Evolutionary conservation across 768 basidiomycete genomes (phyloP).

Genomic region (Strobilomyces dryophilus): DNA sequence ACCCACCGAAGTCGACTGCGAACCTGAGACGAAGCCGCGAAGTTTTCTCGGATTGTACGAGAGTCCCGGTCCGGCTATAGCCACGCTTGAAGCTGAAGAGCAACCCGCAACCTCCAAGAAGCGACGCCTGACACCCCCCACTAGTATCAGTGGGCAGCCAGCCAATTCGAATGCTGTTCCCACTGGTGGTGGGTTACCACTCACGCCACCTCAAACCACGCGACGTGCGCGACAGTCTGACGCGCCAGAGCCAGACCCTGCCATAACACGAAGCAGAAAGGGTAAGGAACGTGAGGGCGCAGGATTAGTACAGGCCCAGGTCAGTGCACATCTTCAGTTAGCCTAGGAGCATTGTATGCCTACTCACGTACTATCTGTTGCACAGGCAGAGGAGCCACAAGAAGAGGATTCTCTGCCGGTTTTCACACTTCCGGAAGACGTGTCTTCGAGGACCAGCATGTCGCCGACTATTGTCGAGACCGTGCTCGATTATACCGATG

Average conservation of each 20-base stretch:
- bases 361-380: neutral
- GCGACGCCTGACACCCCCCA: conserved; percentile 8
- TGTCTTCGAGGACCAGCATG: conserved; percentile 7
- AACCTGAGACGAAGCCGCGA: conserved; percentile 11
- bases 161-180: neutral
- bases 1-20: conserved; percentile 22
- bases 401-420: conserved; percentile 21
- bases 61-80: conserved; percentile 7
- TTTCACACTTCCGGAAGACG: conserved; percentile 13
- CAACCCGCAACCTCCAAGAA: conserved; percentile 26
- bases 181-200: conserved; percentile 1
- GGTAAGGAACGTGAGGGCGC: conserved; percentile 25
- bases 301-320: conserved; percentile 2
- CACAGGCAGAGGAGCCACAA: conserved; percentile 1
- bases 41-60: conserved; percentile 25
- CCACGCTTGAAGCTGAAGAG: conserved; percentile 10
- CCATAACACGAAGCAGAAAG: conserved; percentile 15
- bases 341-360: neutral
- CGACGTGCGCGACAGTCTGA: conserved; percentile 6
- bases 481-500: conserved; percentile 22
- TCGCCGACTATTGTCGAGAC: conserved; percentile 27
- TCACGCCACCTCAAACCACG: conserved; percentile 27
- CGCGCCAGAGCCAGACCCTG: neutral
- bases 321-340: conserved; percentile 10
- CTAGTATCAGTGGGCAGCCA: neutral